phyloP scores from a whole-genome alignment of 345 rosid species.

The Dipteronia sinensis region DNA sequence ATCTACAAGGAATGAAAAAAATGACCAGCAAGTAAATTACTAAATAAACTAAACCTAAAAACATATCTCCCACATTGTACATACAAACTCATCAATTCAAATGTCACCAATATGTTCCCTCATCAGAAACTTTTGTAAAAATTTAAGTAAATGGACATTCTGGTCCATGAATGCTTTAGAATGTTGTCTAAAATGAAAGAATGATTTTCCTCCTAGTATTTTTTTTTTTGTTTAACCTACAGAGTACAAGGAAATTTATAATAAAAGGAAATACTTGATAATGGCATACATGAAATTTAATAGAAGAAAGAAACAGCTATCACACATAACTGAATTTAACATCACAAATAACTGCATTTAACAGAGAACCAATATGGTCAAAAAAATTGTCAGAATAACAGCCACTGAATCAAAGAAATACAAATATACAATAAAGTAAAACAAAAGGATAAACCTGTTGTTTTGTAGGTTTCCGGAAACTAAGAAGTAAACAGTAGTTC shows the following conservation, averaged over 20 bases:
- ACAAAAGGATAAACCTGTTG: conserved; percentile 64
- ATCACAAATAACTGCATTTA: neutral
- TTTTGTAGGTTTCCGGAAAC: conserved; percentile 86
- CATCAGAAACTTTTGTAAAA: neutral
- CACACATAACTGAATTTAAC: neutral
- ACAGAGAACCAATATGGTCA: neutral
- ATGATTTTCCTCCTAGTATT: neutral
- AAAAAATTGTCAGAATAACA: neutral
- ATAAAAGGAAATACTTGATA: too few species aligned
- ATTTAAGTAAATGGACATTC: too few species aligned
- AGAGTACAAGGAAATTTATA: too few species aligned
- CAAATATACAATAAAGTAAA: conserved; percentile 18
- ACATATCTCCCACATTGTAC: neutral
- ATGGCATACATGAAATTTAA: neutral
- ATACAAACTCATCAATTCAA: neutral
- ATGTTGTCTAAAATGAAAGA: neutral
- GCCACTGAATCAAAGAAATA: conserved; percentile 17
- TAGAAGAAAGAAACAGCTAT: neutral
- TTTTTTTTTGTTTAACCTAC: too few species aligned
- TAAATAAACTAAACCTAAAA: neutral
- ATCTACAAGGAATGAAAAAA: neutral
- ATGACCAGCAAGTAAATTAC: neutral
- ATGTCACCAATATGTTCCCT: neutral
- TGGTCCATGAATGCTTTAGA: neutral
- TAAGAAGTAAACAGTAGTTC: conserved; percentile 83